Base-by-base conservation (phyloP, 2,329 filamentous ascomycete species). In the Lachnellula suecica region DNA sequence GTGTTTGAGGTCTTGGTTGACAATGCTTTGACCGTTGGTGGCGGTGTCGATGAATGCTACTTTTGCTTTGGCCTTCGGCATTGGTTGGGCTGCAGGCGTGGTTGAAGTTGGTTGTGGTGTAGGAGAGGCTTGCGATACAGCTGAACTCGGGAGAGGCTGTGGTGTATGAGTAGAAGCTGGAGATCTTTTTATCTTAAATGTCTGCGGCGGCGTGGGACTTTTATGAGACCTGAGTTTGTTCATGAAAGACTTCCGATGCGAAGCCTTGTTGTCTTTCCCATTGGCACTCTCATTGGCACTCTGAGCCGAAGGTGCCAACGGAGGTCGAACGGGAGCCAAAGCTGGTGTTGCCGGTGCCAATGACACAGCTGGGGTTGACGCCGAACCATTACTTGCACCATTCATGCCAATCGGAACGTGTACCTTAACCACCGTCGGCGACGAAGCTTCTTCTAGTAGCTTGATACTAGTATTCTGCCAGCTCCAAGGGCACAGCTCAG, bases 381-480 rank as follows among this genome's bases (percentile, higher is more conserved):
- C 2, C 8, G 29, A 10, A 31, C 15, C 7, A 11, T 20, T 42
- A 7, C 19, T 42, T 15, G 24, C n/a, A 44, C n/a, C n/a, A 24
- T 13, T 23, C 13, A 11, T 44, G 42, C 19, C 13, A 11, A 22
- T 5, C 9, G n/a, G 20, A 44, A 23, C 24, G 13, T 41, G 17
- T 11, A 41, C 11, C 20, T 41, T 41, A 17, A 41, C 11, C 22
- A 23, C 17, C 20, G 22, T 22, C 22, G 38, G 38, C 17, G 38
- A 17, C 13, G 38, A 41, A 4, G 11, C 19, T 15, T 57, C 48
- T 27, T 58, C 49, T 4, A 53, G 44, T 15, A 53, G 23, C n/a
- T 47, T 51, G 22, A 56, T 56, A 17, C 38, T 56, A 15, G 56
- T 56, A 17, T 47, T 42, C 27, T 58, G 50, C 52, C 49, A 55